These are phyloP conservation scores for Solanum chacoense DNA, from an alignment of 305 asterid genomes.

Conservation along the genomic window DNA sequence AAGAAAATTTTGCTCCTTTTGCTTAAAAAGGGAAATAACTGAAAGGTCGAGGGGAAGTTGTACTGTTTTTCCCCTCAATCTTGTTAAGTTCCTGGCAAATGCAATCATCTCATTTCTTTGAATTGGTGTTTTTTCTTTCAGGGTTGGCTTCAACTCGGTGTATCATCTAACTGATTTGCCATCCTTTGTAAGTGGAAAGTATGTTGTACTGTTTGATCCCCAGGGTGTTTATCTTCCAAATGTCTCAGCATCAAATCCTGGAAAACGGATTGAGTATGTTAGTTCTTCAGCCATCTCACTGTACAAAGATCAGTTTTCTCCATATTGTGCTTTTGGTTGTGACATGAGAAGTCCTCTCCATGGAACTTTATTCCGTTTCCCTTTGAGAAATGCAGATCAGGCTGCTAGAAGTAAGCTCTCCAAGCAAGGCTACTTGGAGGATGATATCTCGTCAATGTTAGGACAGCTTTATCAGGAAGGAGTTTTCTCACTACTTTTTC, in stretches of 20 bases:
- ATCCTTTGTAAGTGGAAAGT: constrained; percentile 90
- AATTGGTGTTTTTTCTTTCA: constrained; percentile 21
- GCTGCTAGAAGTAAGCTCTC: constrained; percentile 90
- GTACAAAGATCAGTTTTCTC: constrained; percentile 79
- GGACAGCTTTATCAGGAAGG: constrained; percentile 84
- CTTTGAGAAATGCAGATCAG: constrained; percentile 83
- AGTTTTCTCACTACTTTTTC: constrained; percentile 70
- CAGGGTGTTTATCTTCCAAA: constrained; percentile 93
- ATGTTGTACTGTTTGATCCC: constrained; percentile 92
- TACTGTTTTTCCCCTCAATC: neutral
- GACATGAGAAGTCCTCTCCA: constrained; percentile 78
- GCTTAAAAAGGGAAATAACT: neutral
- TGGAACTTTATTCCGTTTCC: constrained; percentile 98
- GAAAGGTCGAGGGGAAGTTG: neutral
- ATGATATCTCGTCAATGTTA: constrained; percentile 78
- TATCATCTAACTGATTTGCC: constrained; percentile 97
- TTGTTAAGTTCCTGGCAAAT: neutral
- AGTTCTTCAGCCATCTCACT: constrained; percentile 78
- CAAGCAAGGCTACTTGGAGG: constrained; percentile 78
- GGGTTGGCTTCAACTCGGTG: constrained; percentile 99
- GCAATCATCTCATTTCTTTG: neutral
- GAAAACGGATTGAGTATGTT: constrained; percentile 86
- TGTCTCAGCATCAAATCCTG: constrained; percentile 81
- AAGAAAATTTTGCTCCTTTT: neutral
- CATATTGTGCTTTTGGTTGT: constrained; percentile 94